Base-by-base conservation (phyloP, 1,139 yeast species). In the Yamadazyma sp. region DNA sequence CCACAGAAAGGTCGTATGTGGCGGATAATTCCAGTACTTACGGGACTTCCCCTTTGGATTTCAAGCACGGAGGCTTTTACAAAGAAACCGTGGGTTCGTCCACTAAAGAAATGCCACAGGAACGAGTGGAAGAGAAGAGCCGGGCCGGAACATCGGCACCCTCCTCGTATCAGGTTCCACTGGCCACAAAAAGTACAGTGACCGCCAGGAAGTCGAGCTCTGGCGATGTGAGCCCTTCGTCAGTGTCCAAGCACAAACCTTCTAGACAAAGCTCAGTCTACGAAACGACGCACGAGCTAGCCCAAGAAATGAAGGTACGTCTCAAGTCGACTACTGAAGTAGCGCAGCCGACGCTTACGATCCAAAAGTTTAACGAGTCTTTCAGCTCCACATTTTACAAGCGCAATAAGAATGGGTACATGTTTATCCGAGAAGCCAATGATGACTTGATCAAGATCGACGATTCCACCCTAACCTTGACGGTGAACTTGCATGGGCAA, bases 351-450 rank as follows among this genome's bases (percentile, higher is more conserved):
- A 36, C 33, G 9, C 31, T 50, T 3, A 33, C 39, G 8, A 47
- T 50, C n/a, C 49, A 46, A 26, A 50, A 49, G 32, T 50, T 42
- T 24, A 41, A 47, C 31, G 54, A 50, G 29, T 43, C 48, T 3
- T 50, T 50, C 31, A 48, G 53, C 42, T 61, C 68, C 7, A 65
- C 70, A 2, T 66, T 66, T 42, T 66, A 66, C 46, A 63, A 62
- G 42, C 47, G 73, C 28, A 66, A 66, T 34, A 42, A 49, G 11
- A 62, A 62, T 36, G 69, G 70, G 11, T 66, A 65, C 44, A 66
- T 66, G 73, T 66, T 66, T 44, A 62, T 61, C 12, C 54, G 59
- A 32, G 73, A 66, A 39, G 59, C 69, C 11, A 58, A 50, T 32
- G 54, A 50, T 38, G 54, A 50, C 23, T 37, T 50, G 22, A 48